phyloP scores from a whole-genome alignment of 352 stramenopile genomes.

The Pythium aristosporum region DNA sequence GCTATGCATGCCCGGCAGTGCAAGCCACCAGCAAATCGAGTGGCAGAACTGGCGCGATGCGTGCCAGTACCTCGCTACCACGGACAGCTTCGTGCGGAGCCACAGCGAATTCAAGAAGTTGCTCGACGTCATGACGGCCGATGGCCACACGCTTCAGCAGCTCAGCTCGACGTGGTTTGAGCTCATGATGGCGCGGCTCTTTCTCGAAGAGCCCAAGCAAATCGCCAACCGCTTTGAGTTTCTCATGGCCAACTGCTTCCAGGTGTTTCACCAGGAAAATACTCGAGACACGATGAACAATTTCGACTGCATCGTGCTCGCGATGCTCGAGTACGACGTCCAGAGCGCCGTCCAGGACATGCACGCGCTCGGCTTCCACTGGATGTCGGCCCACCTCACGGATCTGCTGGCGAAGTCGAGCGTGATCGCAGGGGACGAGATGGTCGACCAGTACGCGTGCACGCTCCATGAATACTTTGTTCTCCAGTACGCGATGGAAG shows the following conservation, averaged over 20 bases:
- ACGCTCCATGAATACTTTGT: slow-evolving; percentile 61
- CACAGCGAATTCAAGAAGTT: slow-evolving; percentile 48
- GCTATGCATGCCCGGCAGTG: slow-evolving; percentile 57
- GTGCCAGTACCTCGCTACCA: slow-evolving; percentile 55
- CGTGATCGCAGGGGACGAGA: slow-evolving; percentile 45
- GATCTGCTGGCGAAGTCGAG: slow-evolving; percentile 62
- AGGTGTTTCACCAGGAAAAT: slow-evolving; percentile 38
- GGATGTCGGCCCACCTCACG: slow-evolving; percentile 67
- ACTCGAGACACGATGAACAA: slow-evolving; percentile 53
- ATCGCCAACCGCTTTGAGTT: slow-evolving; percentile 77
- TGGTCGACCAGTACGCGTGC: slow-evolving; percentile 45
- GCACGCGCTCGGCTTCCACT: slow-evolving; percentile 62
- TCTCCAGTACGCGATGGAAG: slow-evolving; percentile 68
- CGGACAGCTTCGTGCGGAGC: slow-evolving; percentile 50
- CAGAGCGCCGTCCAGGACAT: slow-evolving; percentile 67
- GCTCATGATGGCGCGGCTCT: slow-evolving; percentile 76
- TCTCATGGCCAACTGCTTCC: slow-evolving; percentile 75
- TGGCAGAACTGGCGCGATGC: slow-evolving; percentile 74
- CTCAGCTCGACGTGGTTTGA: slow-evolving; percentile 67
- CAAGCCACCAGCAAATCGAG: slow-evolving; percentile 22
- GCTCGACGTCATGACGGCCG: slow-evolving; percentile 53
- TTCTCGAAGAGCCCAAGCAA: slow-evolving; percentile 73
- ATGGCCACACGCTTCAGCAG: slow-evolving; percentile 42
- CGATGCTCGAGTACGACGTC: slow-evolving; percentile 77
- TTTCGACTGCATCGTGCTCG: slow-evolving; percentile 81